phyloP scores from a whole-genome alignment of 2,329 filamentous ascomycete species.

The Monosporascus sp. region DNA sequence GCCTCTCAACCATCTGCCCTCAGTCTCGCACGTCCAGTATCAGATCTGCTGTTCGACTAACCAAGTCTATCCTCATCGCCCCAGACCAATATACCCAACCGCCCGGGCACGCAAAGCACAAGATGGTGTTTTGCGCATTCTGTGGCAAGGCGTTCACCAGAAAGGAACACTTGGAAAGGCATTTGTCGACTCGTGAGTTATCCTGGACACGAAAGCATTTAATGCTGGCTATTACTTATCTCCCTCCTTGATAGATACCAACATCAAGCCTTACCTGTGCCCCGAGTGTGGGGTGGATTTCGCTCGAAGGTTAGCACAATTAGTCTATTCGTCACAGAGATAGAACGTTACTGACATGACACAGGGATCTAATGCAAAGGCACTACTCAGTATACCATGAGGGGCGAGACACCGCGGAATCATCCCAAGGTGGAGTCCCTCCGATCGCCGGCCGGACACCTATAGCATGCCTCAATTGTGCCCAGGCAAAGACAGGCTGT shows the following conservation, averaged over 20 bases:
- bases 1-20: not conserved
- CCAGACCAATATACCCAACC: not conserved
- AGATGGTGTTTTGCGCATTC: constrained; percentile 45
- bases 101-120: not conserved
- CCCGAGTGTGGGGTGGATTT: constrained; percentile 44
- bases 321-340: not conserved
- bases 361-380: constrained; percentile 45
- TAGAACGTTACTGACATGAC: constrained; percentile 11
- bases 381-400: constrained; percentile 49
- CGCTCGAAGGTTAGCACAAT: constrained; percentile 37
- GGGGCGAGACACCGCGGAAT: constrained; percentile 40
- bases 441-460: constrained; percentile 34
- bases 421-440: constrained; percentile 36
- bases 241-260: constrained; percentile 38
- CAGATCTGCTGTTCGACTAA: not conserved
- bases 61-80: not conserved
- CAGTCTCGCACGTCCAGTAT: not conserved
- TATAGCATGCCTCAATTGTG: constrained; percentile 46
- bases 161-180: constrained; percentile 52
- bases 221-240: constrained; percentile 4
- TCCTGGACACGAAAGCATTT: not conserved
- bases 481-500: constrained; percentile 46
- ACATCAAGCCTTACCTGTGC: constrained; percentile 49
- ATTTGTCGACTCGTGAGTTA: constrained; percentile 45
- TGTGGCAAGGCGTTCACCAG: constrained; percentile 50